Evolutionary conservation across 768 basidiomycete species (phyloP).

Genomic region (Serpula lacrymans): DNA sequence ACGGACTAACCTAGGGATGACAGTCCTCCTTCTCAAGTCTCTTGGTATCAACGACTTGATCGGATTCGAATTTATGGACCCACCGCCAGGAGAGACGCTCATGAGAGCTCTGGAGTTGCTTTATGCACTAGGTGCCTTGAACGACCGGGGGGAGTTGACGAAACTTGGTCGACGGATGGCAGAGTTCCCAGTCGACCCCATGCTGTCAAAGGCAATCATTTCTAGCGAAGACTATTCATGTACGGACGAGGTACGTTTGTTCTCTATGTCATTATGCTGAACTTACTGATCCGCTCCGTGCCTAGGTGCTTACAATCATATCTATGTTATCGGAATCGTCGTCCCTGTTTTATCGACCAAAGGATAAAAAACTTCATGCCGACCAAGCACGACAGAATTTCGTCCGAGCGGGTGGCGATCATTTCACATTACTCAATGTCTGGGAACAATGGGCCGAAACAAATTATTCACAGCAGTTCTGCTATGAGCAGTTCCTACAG

Average conservation of each 20-base stretch:
- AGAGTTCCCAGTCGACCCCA: constrained; percentile 98
- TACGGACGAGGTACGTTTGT: constrained; percentile 83
- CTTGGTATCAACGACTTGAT: constrained; percentile 98
- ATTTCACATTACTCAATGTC: constrained; percentile 95
- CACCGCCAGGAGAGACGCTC: constrained; percentile 95
- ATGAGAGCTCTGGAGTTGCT: constrained; percentile 92
- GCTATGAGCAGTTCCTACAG: constrained; percentile 93
- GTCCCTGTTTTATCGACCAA: constrained; percentile 94
- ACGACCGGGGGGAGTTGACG: constrained; percentile 96
- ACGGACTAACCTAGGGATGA: constrained; percentile 95
- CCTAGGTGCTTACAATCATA: constrained; percentile 90
- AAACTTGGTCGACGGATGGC: constrained; percentile 97
- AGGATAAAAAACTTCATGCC: constrained; percentile 96
- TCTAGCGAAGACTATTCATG: constrained; percentile 92
- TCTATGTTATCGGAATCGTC: constrained; percentile 96
- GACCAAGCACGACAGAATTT: constrained; percentile 98
- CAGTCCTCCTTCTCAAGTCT: constrained; percentile 92
- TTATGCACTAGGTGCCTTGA: constrained; percentile 94
- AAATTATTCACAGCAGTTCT: constrained; percentile 95
- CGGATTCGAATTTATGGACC: constrained; percentile 98
- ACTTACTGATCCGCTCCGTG: background rate
- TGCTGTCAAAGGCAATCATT: constrained; percentile 95
- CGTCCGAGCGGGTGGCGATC: constrained; percentile 92
- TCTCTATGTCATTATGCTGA: background rate
- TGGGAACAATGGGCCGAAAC: constrained; percentile 99